Evolutionary conservation across 1,139 yeast genomes (phyloP).

Genomic region (Arxiozyma bovina): DNA sequence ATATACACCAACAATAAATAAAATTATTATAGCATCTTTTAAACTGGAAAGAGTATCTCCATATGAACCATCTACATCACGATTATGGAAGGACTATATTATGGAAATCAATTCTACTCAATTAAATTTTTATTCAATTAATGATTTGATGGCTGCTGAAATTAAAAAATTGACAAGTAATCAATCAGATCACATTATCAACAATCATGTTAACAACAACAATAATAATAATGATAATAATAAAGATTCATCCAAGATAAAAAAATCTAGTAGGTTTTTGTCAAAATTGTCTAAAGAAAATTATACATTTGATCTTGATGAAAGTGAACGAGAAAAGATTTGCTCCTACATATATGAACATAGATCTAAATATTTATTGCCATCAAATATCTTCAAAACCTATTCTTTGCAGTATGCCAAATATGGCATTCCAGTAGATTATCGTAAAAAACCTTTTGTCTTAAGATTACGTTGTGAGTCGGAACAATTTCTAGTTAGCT

Average conservation of each 20-base stretch:
- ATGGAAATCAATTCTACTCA: conserved; percentile 71
- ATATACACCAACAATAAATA: conserved; percentile 52
- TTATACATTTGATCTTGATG: conserved; percentile 18
- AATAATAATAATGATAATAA: conserved; percentile 21
- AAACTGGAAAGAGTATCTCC: conserved; percentile 64
- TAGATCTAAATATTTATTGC: conserved; percentile 28
- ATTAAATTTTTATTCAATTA: conserved; percentile 47
- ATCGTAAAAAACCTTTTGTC: conserved; percentile 37
- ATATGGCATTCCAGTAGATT: conserved; percentile 63
- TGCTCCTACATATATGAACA: conserved; percentile 23
- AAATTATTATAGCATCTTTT: conserved; percentile 43
- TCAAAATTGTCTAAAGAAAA: not conserved
- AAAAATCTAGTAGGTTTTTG: not conserved
- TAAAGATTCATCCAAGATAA: not conserved
- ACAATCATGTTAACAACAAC: conserved; percentile 2
- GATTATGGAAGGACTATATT: conserved; percentile 57
- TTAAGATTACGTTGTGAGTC: conserved; percentile 56
- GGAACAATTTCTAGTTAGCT: conserved; percentile 56
- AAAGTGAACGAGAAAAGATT: conserved; percentile 29
- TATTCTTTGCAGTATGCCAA: conserved; percentile 64
- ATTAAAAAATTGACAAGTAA: conserved; percentile 9
- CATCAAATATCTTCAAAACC: conserved; percentile 39
- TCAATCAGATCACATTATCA: not conserved
- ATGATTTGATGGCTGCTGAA: conserved; percentile 21
- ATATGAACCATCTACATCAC: conserved; percentile 46